phyloP scores from a whole-genome alignment of 768 basidiomycete genomes.

The Amyloporia xantha region DNA sequence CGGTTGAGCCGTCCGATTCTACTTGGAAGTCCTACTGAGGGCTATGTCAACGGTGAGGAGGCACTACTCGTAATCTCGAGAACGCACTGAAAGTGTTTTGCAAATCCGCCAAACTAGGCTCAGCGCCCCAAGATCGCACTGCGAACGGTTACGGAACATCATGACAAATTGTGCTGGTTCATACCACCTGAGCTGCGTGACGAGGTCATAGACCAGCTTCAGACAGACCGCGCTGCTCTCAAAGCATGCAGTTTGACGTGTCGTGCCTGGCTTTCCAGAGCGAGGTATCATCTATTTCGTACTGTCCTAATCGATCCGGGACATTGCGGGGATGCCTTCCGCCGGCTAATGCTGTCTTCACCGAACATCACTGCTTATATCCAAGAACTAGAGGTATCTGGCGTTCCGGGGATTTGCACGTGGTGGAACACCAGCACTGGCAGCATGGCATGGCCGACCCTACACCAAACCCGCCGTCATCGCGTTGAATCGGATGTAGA shows the following conservation, averaged over 20 bases:
- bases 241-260: slow-evolving; percentile 17
- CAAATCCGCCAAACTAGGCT: too few species aligned
- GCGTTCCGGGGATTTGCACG: background rate
- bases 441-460: slow-evolving; percentile 14
- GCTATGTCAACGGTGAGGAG: background rate
- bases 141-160: too few species aligned
- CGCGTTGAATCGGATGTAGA: slow-evolving; percentile 1
- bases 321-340: slow-evolving; percentile 8
- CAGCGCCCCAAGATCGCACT: too few species aligned
- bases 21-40: too few species aligned
- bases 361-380: slow-evolving; percentile 9
- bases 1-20: too few species aligned
- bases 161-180: background rate
- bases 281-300: slow-evolving; percentile 21
- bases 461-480: background rate
- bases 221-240: slow-evolving; percentile 15
- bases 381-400: slow-evolving; percentile 12
- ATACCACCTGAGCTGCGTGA: slow-evolving; percentile 29
- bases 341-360: slow-evolving; percentile 1
- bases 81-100: too few species aligned
- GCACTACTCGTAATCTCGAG: too few species aligned
- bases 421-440: slow-evolving; percentile 3
- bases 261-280: slow-evolving; percentile 22
- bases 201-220: slow-evolving; percentile 22
- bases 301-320: slow-evolving; percentile 10